phyloP scores from a whole-genome alignment of 768 basidiomycete genomes.

The Serendipita sp. region DNA sequence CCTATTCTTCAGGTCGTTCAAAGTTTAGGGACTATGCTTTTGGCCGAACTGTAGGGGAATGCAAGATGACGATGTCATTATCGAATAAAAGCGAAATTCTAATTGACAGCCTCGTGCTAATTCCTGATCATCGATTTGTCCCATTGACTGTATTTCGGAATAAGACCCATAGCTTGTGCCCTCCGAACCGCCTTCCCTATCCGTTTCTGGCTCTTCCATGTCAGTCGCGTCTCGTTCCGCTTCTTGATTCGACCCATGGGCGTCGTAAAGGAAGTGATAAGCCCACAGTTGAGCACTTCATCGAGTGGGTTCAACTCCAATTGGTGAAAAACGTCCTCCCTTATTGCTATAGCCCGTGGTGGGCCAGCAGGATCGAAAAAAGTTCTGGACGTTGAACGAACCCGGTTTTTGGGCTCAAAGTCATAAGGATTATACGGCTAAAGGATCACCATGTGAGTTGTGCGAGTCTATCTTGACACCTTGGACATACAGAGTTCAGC shows the following conservation, averaged over 20 bases:
- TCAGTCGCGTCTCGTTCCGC: conserved; percentile 55
- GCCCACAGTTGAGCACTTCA: conserved; percentile 41
- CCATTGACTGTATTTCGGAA: conserved; percentile 28
- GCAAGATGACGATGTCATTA: neutral
- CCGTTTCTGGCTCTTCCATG: conserved; percentile 60
- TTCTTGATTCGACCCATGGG: conserved; percentile 67
- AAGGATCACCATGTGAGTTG: neutral
- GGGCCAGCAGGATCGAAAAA: neutral
- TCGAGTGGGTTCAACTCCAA: conserved; percentile 57
- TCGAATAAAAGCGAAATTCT: neutral
- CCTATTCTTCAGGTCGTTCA: conserved; percentile 47
- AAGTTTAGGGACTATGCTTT: conserved; percentile 84
- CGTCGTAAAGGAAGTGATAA: conserved; percentile 45
- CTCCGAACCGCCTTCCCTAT: conserved; percentile 75
- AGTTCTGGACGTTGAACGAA: neutral
- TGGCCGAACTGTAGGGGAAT: conserved; percentile 57
- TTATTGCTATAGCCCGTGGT: neutral
- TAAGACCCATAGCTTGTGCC: conserved; percentile 81
- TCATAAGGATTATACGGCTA: conserved; percentile 3
- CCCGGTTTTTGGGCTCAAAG: conserved; percentile 12
- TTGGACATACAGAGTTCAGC: no score
- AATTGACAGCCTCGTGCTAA: neutral
- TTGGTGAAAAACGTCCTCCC: conserved; percentile 52
- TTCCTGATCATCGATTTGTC: neutral
- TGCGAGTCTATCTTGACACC: no score